Evolutionary conservation across 352 stramenopile genomes (phyloP).

Genomic region (Pythium phragmitis): DNA sequence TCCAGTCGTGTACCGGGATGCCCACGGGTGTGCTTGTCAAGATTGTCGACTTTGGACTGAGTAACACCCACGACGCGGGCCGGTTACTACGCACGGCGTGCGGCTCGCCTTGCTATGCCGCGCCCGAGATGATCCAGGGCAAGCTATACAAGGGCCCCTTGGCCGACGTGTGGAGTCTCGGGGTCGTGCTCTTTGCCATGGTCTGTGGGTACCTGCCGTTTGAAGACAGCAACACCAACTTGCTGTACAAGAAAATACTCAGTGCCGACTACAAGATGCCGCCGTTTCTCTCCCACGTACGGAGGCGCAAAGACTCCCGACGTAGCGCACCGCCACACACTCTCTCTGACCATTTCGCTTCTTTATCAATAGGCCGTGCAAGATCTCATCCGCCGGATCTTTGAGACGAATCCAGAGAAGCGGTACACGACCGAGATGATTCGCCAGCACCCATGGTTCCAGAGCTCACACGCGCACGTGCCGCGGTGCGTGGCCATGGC

Average conservation of each 20-base stretch:
- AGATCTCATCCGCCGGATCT: constrained; percentile 80
- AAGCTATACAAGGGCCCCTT: constrained; percentile 79
- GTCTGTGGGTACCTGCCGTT: constrained; percentile 91
- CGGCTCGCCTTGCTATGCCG: constrained; percentile 91
- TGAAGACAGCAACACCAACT: constrained; percentile 90
- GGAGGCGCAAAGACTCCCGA: not conserved
- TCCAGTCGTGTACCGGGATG: constrained; percentile 54
- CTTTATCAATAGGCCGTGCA: constrained; percentile 40
- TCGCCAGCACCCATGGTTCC: constrained; percentile 79
- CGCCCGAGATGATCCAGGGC: constrained; percentile 92
- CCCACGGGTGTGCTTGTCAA: constrained; percentile 62
- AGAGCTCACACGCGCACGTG: constrained; percentile 23
- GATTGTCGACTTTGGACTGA: constrained; percentile 93
- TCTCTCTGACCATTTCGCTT: no score
- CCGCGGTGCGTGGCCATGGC: constrained; percentile 22
- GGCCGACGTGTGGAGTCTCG: constrained; percentile 91
- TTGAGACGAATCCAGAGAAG: constrained; percentile 84
- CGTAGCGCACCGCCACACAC: not conserved
- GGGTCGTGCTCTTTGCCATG: constrained; percentile 93
- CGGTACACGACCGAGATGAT: constrained; percentile 77
- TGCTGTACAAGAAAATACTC: constrained; percentile 94
- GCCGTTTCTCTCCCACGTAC: constrained; percentile 65
- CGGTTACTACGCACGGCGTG: constrained; percentile 88
- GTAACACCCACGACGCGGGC: constrained; percentile 85
- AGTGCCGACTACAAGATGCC: constrained; percentile 83